Conservation (phyloP, 2,329 filamentous ascomycete species). For the Paramyrothecium sp. region DNA sequence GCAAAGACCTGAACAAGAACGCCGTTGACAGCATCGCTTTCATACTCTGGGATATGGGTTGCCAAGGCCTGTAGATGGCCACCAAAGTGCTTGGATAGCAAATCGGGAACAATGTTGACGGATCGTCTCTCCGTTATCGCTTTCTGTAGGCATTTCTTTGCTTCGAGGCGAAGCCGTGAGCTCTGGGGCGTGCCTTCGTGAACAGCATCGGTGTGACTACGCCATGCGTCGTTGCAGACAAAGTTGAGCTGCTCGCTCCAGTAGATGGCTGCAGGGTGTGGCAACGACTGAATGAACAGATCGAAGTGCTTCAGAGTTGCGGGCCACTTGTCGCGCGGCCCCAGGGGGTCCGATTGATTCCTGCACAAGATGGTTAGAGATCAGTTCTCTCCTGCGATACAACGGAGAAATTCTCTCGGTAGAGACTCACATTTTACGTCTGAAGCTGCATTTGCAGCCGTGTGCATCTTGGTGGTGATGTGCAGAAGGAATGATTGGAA, state of each 20-base stretch:
- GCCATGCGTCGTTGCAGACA: not conserved
- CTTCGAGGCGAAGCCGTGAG: not conserved
- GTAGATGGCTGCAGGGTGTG: not conserved
- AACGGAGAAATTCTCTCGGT: too few relatives aligned
- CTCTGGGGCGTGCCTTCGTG: not conserved
- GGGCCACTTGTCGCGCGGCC: not conserved
- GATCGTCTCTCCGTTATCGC: not conserved
- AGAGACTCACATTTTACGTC: too few relatives aligned
- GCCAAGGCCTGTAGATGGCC: not conserved
- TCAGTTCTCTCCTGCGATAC: too few relatives aligned
- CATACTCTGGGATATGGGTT: not conserved
- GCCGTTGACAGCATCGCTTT: not conserved
- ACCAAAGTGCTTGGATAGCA: not conserved
- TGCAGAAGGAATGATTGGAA: too few relatives aligned
- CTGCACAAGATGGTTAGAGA: not conserved
- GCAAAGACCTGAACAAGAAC: not conserved
- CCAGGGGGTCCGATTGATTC: not conserved
- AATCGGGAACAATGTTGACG: not conserved
- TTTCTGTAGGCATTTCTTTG: not conserved
- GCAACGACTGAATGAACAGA: not conserved
- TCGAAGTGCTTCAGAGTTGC: not conserved
- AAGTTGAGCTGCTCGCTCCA: not conserved
- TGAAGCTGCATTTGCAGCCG: too few relatives aligned
- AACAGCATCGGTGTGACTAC: not conserved
- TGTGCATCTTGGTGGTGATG: too few relatives aligned